These are phyloP conservation scores for Triadica sebifera DNA, from an alignment of 345 rosid species.

Conservation along the genomic window DNA sequence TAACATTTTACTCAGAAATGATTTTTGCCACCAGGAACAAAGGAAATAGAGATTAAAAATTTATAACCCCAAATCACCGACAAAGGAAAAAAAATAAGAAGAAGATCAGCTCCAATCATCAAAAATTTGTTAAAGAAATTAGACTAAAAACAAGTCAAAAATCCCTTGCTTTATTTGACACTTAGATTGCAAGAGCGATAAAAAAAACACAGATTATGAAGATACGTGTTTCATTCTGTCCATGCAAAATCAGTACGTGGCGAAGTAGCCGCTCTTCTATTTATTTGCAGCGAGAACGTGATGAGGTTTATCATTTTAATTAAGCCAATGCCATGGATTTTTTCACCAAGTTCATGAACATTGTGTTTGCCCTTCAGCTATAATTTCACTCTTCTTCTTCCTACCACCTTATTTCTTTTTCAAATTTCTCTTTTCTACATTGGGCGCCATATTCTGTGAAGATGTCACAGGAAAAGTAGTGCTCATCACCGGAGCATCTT, in stretches of 20 bases:
- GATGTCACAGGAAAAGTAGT: constrained; percentile 63
- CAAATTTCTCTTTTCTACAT: constrained; percentile 28
- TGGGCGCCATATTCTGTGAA: constrained; percentile 31
- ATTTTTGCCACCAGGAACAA: no score
- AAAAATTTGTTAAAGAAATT: not conserved
- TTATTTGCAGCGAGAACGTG: not conserved
- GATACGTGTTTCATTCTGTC: not conserved
- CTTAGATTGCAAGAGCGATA: not conserved
- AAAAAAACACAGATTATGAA: not conserved
- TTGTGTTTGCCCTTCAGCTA: constrained; percentile 22
- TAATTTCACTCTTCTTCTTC: constrained; percentile 35
- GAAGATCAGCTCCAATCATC: not conserved
- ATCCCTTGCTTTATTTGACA: not conserved
- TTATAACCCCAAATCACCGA: not conserved
- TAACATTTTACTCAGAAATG: no score
- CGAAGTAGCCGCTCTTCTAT: not conserved
- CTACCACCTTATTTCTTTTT: constrained; percentile 41
- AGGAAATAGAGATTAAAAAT: not conserved
- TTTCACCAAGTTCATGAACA: constrained; percentile 34
- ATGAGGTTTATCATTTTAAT: not conserved
- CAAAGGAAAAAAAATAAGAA: not conserved
- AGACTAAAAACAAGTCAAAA: not conserved
- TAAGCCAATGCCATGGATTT: constrained; percentile 30
- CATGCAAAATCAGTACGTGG: constrained; percentile 5
- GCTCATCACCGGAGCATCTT: constrained; percentile 64